Conservation (phyloP, 2,329 filamentous ascomycete genomes). For the Lecanicillium sp. region DNA sequence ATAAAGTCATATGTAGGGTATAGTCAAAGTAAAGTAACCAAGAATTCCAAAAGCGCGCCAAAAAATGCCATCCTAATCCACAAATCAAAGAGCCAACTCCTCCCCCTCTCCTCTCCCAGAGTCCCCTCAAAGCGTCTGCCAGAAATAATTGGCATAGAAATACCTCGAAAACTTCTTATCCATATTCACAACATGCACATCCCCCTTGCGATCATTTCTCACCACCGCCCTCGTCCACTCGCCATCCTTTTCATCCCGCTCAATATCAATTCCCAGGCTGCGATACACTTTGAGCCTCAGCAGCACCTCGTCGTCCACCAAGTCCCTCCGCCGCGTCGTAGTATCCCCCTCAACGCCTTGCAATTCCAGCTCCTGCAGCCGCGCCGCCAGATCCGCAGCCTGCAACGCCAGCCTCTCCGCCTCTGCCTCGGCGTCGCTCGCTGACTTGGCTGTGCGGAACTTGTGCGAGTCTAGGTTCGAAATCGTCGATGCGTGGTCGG, state of each 20-base stretch:
- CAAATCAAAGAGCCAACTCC: constrained; percentile 14
- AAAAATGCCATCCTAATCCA: constrained; percentile 7
- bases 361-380: constrained; percentile 73
- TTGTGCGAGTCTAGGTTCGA: constrained; percentile 85
- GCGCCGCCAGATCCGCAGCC: constrained; percentile 63
- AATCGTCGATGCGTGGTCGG: constrained; percentile 76
- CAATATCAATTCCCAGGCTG: constrained; percentile 82
- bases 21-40: no score
- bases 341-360: constrained; percentile 71
- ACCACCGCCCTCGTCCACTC: constrained; percentile 83
- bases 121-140: constrained; percentile 66
- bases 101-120: constrained; percentile 1
- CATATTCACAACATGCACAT: constrained; percentile 91
- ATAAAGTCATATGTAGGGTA: no score
- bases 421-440: constrained; percentile 84
- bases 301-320: constrained; percentile 55
- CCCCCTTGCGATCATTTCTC: constrained; percentile 75
- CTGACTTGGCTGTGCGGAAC: constrained; percentile 88
- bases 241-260: constrained; percentile 62
- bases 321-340: constrained; percentile 25
- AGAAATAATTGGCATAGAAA: constrained; percentile 95
- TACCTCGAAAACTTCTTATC: constrained; percentile 85
- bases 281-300: constrained; percentile 86
- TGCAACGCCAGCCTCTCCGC: constrained; percentile 83
- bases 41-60: background rate